A percentile compares a stretch with the other conserved stretches of the same genome.
Evolutionary conservation across 2,329 filamentous ascomycete genomes (phyloP).

Genomic region (Fusarium xyrophilum): DNA sequence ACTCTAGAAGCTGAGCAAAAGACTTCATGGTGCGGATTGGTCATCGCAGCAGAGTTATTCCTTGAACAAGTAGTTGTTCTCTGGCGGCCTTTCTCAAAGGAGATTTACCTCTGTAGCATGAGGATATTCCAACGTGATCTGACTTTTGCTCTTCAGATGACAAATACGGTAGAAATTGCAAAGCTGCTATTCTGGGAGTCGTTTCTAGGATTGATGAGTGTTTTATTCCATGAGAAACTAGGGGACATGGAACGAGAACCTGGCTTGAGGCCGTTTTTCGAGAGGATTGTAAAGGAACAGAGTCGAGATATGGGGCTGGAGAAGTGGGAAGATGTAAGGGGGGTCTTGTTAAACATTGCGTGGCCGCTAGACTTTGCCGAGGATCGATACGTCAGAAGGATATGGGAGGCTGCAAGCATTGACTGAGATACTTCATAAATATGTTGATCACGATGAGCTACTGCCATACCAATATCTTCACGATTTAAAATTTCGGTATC

Average conservation of each 20-base stretch:
- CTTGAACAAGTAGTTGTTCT: background rate
- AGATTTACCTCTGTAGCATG: constrained; percentile 6
- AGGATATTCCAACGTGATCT: constrained; percentile 5
- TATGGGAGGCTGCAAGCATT: background rate
- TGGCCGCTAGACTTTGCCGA: background rate
- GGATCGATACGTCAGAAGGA: background rate
- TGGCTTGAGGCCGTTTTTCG: background rate
- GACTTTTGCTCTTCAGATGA: background rate
- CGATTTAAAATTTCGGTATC: too few relatives aligned
- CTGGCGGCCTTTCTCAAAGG: background rate
- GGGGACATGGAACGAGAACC: background rate
- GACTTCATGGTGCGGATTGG: constrained; percentile 5
- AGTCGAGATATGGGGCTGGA: background rate
- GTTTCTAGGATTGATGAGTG: background rate
- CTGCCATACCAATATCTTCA: too few relatives aligned
- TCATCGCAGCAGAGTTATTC: background rate
- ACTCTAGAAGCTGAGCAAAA: background rate
- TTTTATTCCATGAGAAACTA: background rate
- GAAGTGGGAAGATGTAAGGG: constrained; percentile 3
- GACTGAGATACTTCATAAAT: too few relatives aligned
- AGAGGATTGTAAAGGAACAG: background rate
- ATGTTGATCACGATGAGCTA: too few relatives aligned
- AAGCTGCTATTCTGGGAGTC: constrained; percentile 2
- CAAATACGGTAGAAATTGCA: background rate
- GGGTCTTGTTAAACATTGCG: background rate